Evolutionary conservation across 805 yeast genomes (phyloP).

Genomic region (Tetrapisispora iriomotensis): DNA sequence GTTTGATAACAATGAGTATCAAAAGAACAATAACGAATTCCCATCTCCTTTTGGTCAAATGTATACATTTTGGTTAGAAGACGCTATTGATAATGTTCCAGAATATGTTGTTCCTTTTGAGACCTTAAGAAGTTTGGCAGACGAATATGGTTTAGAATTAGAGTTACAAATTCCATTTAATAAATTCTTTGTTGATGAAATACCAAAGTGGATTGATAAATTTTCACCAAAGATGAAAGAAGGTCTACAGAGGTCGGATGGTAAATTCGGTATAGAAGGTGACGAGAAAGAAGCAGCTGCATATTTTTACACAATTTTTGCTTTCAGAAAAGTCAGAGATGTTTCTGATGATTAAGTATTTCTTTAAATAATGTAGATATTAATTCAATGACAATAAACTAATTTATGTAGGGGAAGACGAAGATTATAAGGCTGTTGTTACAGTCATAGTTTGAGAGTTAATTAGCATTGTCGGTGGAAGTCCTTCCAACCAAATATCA

Average conservation of each 20-base stretch:
- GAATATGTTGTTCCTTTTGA: slow-evolving; percentile 96
- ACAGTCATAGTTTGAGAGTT: slow-evolving; percentile 95
- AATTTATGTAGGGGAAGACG: not conserved
- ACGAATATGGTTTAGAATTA: slow-evolving; percentile 68
- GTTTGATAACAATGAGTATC: slow-evolving; percentile 58
- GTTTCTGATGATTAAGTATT: not conserved
- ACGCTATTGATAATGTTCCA: slow-evolving; percentile 94
- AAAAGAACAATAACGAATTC: slow-evolving; percentile 63
- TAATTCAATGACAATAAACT: not conserved
- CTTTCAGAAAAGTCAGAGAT: slow-evolving; percentile 52
- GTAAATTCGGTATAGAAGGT: slow-evolving; percentile 78
- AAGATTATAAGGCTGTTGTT: slow-evolving; percentile 66
- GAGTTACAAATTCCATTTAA: slow-evolving; percentile 67
- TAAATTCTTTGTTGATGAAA: slow-evolving; percentile 72
- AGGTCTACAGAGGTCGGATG: slow-evolving; percentile 67
- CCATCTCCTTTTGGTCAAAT: slow-evolving; percentile 72
- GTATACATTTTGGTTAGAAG: slow-evolving; percentile 72
- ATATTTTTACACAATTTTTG: slow-evolving; percentile 79
- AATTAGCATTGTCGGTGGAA: slow-evolving; percentile 75
- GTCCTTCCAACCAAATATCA: slow-evolving; percentile 67
- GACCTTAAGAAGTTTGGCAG: slow-evolving; percentile 69
- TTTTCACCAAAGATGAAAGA: slow-evolving; percentile 54
- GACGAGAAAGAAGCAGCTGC: slow-evolving; percentile 81
- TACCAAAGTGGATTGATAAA: slow-evolving; percentile 51
- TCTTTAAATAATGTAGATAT: no score